These are phyloP conservation scores for Albugo laibachii DNA, from an alignment of 352 stramenopile species.

Conservation along the genomic window DNA sequence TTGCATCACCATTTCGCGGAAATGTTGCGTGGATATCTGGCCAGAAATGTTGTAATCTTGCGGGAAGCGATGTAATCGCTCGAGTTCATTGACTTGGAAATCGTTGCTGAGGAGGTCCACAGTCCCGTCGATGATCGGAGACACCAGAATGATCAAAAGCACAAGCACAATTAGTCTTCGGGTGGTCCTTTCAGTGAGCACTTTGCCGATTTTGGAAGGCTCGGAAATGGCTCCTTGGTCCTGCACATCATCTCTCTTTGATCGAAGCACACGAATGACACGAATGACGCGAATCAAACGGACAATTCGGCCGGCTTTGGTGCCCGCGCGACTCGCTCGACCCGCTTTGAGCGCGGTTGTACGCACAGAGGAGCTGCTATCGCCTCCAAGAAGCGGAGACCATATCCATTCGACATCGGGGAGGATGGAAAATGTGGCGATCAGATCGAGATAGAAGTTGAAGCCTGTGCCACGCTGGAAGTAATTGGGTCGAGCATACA, in stretches of 20 bases:
- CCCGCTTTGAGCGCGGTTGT: conserved; percentile 57
- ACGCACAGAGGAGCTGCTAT: conserved; percentile 6
- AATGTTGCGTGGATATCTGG: conserved; percentile 19
- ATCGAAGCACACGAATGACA: conserved; percentile 70
- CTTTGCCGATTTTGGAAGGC: conserved; percentile 86
- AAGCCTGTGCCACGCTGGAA: conserved; percentile 54
- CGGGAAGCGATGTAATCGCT: conserved; percentile 58
- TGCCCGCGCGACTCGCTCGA: conserved; percentile 64
- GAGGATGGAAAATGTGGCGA: conserved; percentile 86
- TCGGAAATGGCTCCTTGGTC: conserved; percentile 59
- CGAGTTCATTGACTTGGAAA: conserved; percentile 55
- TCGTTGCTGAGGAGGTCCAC: conserved; percentile 52
- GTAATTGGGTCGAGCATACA: conserved; percentile 59
- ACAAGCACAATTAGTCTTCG: conserved; percentile 81
- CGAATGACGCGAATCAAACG: conserved; percentile 81
- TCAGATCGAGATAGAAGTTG: conserved; percentile 87
- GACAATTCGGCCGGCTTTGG: conserved; percentile 81
- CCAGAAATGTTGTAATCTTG: conserved; percentile 64
- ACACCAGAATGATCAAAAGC: conserved; percentile 72
- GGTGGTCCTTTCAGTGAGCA: conserved; percentile 89
- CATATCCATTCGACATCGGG: conserved; percentile 80
- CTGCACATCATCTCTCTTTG: conserved; percentile 17
- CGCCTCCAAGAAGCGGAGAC: conserved; percentile 24
- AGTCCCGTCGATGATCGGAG: conserved; percentile 56
- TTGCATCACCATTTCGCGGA: conserved; percentile 36